phyloP scores from a whole-genome alignment of 2,329 filamentous ascomycete species.

The Pseudocercospora fijiensis region DNA sequence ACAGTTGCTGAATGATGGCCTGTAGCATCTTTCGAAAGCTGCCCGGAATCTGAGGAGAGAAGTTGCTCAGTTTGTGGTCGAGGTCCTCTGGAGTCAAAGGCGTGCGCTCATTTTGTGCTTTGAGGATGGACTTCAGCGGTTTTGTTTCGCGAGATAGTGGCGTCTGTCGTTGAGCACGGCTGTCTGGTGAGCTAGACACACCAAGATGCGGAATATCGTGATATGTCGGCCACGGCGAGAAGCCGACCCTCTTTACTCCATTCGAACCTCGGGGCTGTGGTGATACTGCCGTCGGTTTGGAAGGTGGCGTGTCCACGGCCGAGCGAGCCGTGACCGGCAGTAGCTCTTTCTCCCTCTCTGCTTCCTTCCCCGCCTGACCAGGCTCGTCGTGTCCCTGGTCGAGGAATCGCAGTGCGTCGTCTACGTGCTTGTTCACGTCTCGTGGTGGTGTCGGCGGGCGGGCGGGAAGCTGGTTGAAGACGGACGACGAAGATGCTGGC shows the following conservation, averaged over 20 bases:
- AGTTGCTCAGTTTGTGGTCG: constrained; percentile 43
- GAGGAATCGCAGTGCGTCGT: constrained; percentile 40
- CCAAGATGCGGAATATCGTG: constrained; percentile 34
- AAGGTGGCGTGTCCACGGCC: constrained; percentile 22
- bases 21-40: constrained; percentile 79
- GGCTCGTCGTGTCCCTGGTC: constrained; percentile 37
- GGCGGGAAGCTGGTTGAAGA: constrained; percentile 50
- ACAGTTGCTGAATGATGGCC: constrained; percentile 77
- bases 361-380: neutral
- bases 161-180: constrained; percentile 36
- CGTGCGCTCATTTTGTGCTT: constrained; percentile 55
- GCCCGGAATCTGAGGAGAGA: constrained; percentile 51
- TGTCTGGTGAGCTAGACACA: constrained; percentile 41
- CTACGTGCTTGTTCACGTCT: constrained; percentile 45
- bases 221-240: constrained; percentile 59
- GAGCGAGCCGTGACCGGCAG: neutral
- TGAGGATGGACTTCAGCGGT: constrained; percentile 76
- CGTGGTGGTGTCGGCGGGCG: constrained; percentile 59
- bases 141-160: constrained; percentile 54
- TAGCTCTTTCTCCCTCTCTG: constrained; percentile 1
- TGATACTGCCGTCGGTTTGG: constrained; percentile 30
- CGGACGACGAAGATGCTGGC: constrained; percentile 25
- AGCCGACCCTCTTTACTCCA: constrained; percentile 59
- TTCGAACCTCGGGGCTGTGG: constrained; percentile 40
- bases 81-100: constrained; percentile 41